Base-by-base conservation (phyloP, 805 yeast genomes). In the Yamadazyma ubonensis region DNA sequence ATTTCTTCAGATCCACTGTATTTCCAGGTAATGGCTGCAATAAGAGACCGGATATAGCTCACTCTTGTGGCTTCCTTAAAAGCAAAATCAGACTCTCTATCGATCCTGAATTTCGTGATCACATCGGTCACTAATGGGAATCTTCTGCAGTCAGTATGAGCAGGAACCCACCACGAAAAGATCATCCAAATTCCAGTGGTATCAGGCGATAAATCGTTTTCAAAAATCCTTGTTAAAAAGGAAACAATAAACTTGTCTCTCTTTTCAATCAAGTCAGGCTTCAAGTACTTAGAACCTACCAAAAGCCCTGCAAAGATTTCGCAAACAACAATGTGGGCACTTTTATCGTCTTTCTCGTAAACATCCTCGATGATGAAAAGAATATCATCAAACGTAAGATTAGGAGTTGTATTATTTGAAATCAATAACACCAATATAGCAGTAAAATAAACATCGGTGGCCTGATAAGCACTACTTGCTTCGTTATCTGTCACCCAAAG, bases 181-280 rank as follows among this genome's bases (percentile, higher is more conserved):
- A 87, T 74, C 25, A 71, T 70, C 97, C 97, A 93, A 29, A 85
- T 78, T 14, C 72, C 75, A 27, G 73, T 61, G 3, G 81, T 83
- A 22, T 89, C 93, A 3, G 88, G 95, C 1, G 86, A 76, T 40
- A 91, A 59, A 33, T 82, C 86, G 23, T 71, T 62, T 5, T 68
- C 64, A 23, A 87, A 67, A 4, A 81, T 71, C 0, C 55, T 48
- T 0, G 53, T 50, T 29, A 86, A 56, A 42, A 76, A 78, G 1
- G 44, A 49, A 0, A 69, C 52, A 16, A 84, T 52, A 38, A 71
- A 74, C 0, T 46, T 52, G 48, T 81, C 86, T 42, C 82, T 64
- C 6, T 50, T 46, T 2, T 47, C 44, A 6, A 63, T 29, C 23
- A 61, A 55, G 3, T 62, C 63, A 0, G 57, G 49, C 2, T 62